These are phyloP conservation scores for Sclerotiophoma versabilis DNA, from an alignment of 2,329 filamentous ascomycete genomes.

Conservation along the genomic window DNA sequence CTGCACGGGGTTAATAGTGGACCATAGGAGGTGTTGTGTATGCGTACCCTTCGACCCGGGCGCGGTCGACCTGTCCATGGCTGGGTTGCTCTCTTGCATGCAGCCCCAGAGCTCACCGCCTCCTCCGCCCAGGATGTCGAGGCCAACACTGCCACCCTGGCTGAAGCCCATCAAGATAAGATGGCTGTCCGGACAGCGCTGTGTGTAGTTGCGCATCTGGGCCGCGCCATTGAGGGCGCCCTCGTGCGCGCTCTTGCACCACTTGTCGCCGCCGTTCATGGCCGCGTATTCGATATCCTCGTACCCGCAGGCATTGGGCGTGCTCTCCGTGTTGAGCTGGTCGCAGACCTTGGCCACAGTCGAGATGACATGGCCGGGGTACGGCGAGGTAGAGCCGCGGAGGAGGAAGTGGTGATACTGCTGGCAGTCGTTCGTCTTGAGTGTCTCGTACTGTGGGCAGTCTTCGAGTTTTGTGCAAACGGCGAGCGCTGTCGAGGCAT, in stretches of 20 bases:
- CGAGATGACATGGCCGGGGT: slow-evolving; percentile 37
- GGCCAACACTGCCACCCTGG: slow-evolving; percentile 35
- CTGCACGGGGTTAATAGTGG: slow-evolving; percentile 21
- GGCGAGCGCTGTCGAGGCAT: slow-evolving; percentile 24
- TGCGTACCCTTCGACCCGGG: slow-evolving; percentile 32
- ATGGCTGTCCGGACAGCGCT: slow-evolving; percentile 36
- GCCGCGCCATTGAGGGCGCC: slow-evolving; percentile 34
- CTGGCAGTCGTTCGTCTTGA: slow-evolving; percentile 36
- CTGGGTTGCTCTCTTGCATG: slow-evolving; percentile 29
- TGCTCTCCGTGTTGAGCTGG: slow-evolving; percentile 31
- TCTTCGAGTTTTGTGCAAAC: slow-evolving; percentile 39
- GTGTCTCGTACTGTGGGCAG: slow-evolving; percentile 32
- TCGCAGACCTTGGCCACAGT: slow-evolving; percentile 37
- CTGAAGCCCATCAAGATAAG: slow-evolving; percentile 39
- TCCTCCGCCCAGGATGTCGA: slow-evolving; percentile 36
- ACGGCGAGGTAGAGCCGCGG: slow-evolving; percentile 36
- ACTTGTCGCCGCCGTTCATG: slow-evolving; percentile 33
- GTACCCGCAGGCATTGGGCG: slow-evolving; percentile 34
- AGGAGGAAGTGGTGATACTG: slow-evolving; percentile 36
- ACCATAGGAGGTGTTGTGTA: no score
- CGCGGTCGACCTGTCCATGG: slow-evolving; percentile 27
- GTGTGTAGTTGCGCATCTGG: slow-evolving; percentile 39
- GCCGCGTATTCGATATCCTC: slow-evolving; percentile 38
- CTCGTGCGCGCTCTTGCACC: slow-evolving; percentile 37
- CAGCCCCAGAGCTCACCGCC: slow-evolving; percentile 37